phyloP scores from a whole-genome alignment of 805 yeast species.

The Wickerhamomyces subpelliculosus region DNA sequence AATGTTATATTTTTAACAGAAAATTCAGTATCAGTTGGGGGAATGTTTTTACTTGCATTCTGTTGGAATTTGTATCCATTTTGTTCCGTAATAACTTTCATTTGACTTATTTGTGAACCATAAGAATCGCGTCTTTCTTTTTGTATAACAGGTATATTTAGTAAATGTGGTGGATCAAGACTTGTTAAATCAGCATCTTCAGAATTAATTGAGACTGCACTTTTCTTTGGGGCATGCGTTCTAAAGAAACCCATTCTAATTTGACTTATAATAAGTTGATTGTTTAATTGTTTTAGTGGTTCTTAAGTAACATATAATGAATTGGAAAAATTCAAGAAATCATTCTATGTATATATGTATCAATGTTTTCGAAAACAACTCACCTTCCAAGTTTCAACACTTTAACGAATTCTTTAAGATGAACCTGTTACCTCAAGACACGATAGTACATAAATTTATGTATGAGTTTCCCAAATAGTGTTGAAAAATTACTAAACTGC shows the following conservation, averaged over 20 bases:
- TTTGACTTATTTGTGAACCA: neutral
- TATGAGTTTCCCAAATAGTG: too few relatives aligned
- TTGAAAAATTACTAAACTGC: too few relatives aligned
- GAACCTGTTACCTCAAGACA: too few relatives aligned
- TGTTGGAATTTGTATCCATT: constrained; percentile 7
- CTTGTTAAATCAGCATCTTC: constrained; percentile 1
- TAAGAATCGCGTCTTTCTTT: neutral
- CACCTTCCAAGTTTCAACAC: too few relatives aligned
- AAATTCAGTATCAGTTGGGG: constrained; percentile 10
- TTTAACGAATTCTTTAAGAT: too few relatives aligned
- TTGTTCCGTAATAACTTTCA: constrained; percentile 1
- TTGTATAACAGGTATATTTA: neutral
- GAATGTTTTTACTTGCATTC: constrained; percentile 2
- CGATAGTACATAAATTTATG: too few relatives aligned
- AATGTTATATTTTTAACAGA: constrained; percentile 7
- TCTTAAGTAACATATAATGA: too few relatives aligned
- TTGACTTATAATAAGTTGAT: too few relatives aligned
- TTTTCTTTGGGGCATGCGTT: constrained; percentile 1
- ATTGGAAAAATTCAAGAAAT: too few relatives aligned
- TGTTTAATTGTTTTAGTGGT: too few relatives aligned
- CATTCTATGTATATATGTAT: too few relatives aligned
- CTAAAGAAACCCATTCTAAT: constrained; percentile 4
- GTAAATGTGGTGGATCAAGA: constrained; percentile 3
- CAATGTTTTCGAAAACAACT: too few relatives aligned
- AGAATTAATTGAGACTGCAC: neutral